phyloP scores from a whole-genome alignment of 1,284 basidiomycete species.

The Microbotryomycetes sp. region DNA sequence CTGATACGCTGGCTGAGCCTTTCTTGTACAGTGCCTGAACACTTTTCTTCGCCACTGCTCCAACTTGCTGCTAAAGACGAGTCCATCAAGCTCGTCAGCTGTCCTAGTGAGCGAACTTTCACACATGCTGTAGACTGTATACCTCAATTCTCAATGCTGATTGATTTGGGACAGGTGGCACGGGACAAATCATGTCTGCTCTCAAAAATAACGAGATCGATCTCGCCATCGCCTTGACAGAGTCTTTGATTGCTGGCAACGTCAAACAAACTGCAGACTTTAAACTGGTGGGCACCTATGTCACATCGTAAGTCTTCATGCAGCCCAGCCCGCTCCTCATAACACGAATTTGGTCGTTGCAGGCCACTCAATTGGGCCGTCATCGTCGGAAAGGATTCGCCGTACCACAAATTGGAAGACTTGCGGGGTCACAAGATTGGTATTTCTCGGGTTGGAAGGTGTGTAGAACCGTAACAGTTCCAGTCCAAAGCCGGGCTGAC shows the following conservation, averaged over 20 bases:
- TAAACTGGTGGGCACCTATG: slow-evolving; percentile 88
- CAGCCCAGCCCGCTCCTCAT: background rate
- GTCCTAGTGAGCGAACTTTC: slow-evolving; percentile 57
- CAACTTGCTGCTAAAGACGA: slow-evolving; percentile 51
- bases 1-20: background rate
- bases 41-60: slow-evolving; percentile 81
- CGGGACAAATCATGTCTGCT: slow-evolving; percentile 78
- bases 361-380: slow-evolving; percentile 46
- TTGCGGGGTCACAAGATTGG: slow-evolving; percentile 76
- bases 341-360: background rate
- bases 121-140: background rate
- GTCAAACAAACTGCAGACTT: slow-evolving; percentile 79
- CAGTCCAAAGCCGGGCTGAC: too few relatives aligned
- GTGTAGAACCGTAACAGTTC: background rate
- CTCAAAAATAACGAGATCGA: slow-evolving; percentile 80
- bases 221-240: slow-evolving; percentile 81
- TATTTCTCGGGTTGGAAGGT: slow-evolving; percentile 83
- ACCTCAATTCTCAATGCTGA: background rate
- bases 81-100: slow-evolving; percentile 73
- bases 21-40: slow-evolving; percentile 59
- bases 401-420: slow-evolving; percentile 65
- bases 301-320: slow-evolving; percentile 57
- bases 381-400: slow-evolving; percentile 69
- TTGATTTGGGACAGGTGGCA: slow-evolving; percentile 55
- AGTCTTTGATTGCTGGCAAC: slow-evolving; percentile 86